Base-by-base conservation (phyloP, 2,329 filamentous ascomycete genomes). In the Pseudogymnoascus sp. region DNA sequence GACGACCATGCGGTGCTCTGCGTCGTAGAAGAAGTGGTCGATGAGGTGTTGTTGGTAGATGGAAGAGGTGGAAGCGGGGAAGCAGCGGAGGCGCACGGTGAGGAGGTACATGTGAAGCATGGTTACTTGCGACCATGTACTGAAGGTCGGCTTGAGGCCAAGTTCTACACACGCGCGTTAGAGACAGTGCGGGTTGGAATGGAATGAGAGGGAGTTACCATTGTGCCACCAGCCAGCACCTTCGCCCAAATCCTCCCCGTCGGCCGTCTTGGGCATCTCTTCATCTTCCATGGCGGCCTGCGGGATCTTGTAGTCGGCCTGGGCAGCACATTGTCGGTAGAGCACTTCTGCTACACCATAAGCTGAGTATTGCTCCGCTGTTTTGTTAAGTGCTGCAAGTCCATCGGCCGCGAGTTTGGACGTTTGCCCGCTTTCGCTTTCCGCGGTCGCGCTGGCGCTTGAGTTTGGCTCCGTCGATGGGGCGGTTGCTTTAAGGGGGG, bases 81-180 rank as follows among this genome's bases (percentile, higher is more conserved):
- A 84, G 74, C 86, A 87, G 66, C 94, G 89, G 68, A 97, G 79
- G 61, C 92, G 88, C 54, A 90, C 88, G 61, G 90, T 89, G 63
- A 97, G 76, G 62, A 97, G 83, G 79, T 96, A 97, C 82, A 99
- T 89, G 79, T 99, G 93, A 62, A 99, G 82, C 81, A 96, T 96
- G 36, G 92, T 94, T 47, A 97, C 87, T 75, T 97, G 92, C 18
- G 92, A 90, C 94, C 94, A 99, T 61, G 90, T 93, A 72, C 87
- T 92, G 75, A 99, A 99, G 0, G 92, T 97, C 0, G 92, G 90
- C 33, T 83, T 81, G 16, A 99, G 84, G 25, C 84, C 84, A 65
- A 96, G 84, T 59, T 87, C 90, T 96, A 69, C 12, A 9, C 16
- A 28, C 12, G 41, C n/a, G 14, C 2, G 22, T 59, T 41, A 62